These are phyloP conservation scores for Russula compacta DNA, from an alignment of 768 basidiomycete genomes.

Conservation along the genomic window DNA sequence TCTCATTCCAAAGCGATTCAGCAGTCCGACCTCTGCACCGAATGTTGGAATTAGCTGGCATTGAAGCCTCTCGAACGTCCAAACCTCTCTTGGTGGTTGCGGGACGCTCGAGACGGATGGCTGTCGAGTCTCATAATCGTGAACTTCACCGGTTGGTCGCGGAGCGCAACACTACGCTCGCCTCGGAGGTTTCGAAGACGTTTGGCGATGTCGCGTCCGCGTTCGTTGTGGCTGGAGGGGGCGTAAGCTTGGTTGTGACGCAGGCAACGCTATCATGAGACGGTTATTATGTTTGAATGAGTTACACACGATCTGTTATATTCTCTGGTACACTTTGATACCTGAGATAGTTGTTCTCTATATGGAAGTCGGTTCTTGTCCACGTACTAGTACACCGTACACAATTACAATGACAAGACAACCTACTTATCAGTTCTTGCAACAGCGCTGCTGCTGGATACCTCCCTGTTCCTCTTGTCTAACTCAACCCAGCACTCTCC, in stretches of 20 bases:
- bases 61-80: constrained; percentile 25
- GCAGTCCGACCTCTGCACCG: constrained; percentile 49
- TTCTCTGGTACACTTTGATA: too few species aligned
- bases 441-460: constrained; percentile 4
- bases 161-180: constrained; percentile 35
- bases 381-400: too few species aligned
- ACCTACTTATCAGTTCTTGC: not conserved
- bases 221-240: constrained; percentile 44
- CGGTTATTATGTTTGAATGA: not conserved
- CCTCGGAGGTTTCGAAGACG: constrained; percentile 56
- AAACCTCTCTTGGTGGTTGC: constrained; percentile 51
- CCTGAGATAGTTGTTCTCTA: not conserved
- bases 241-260: constrained; percentile 45
- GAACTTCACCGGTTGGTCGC: constrained; percentile 49
- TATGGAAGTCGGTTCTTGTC: not conserved
- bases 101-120: constrained; percentile 70
- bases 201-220: constrained; percentile 70
- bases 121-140: constrained; percentile 43
- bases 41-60: constrained; percentile 37
- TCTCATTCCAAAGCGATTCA: constrained; percentile 47
- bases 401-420: too few species aligned
- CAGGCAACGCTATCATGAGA: constrained; percentile 33
- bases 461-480: not conserved
- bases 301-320: not conserved
- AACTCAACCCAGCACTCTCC: not conserved